Conservation (phyloP, 129 eudicot genomes). For the Tanacetum coccineum region DNA sequence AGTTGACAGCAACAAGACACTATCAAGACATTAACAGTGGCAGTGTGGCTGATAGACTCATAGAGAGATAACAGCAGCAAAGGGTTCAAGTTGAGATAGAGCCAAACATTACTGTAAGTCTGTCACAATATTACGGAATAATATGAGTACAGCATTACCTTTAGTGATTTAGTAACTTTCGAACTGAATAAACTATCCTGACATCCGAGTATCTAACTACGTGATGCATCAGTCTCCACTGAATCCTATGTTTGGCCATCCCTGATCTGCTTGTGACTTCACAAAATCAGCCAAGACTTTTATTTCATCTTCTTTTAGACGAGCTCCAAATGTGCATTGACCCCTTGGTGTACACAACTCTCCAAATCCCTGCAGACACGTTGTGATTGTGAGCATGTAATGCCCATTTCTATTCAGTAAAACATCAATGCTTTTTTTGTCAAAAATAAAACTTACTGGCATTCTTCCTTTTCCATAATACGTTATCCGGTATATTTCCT, state of each 20-base stretch:
- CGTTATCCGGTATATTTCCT: constrained; percentile 71
- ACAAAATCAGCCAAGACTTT: constrained; percentile 80
- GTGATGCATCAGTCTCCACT: constrained; percentile 40
- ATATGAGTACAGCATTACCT: constrained; percentile 5
- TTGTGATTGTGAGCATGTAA: constrained; percentile 8
- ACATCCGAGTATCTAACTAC: not conserved
- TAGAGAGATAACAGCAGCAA: too few species aligned
- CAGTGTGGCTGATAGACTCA: too few species aligned
- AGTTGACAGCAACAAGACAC: too few species aligned
- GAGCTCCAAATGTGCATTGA: constrained; percentile 98
- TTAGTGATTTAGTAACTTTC: constrained; percentile 1
- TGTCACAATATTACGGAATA: too few species aligned
- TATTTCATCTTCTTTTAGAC: constrained; percentile 78
- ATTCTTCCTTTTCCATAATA: constrained; percentile 93
- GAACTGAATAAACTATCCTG: constrained; percentile 8
- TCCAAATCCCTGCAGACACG: constrained; percentile 71
- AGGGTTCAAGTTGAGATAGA: too few species aligned
- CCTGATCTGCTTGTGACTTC: constrained; percentile 83
- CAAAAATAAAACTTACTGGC: constrained; percentile 59
- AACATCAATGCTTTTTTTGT: not conserved
- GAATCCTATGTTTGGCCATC: constrained; percentile 62
- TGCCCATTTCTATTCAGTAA: constrained; percentile 10
- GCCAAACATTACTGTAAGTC: too few species aligned
- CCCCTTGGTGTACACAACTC: constrained; percentile 92
- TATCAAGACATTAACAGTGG: too few species aligned